Evolutionary conservation across 2,329 filamentous ascomycete species (phyloP).

Genomic region (Fusarium pininemorale): DNA sequence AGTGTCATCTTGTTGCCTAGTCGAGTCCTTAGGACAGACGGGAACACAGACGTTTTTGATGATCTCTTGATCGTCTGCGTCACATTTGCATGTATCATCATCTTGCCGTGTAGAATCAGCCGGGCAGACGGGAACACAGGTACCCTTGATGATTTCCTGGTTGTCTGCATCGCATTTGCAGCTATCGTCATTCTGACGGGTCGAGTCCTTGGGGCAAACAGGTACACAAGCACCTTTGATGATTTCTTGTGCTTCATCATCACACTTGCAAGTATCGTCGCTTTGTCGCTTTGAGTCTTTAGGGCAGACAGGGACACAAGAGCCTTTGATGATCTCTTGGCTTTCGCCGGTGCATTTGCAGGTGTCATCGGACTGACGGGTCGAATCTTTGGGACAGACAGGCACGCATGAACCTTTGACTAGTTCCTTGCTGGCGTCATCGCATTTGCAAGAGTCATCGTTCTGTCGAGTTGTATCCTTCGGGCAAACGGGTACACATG

Average conservation of each 20-base stretch:
- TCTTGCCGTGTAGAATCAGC: background rate
- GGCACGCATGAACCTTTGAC: background rate
- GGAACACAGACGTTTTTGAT: background rate
- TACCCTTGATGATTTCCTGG: background rate
- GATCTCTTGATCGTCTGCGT: background rate
- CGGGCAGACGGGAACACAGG: background rate
- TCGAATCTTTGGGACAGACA: background rate
- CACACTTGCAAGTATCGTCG: background rate
- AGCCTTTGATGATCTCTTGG: background rate
- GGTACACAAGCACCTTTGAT: background rate
- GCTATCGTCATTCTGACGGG: background rate
- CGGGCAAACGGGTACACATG: background rate
- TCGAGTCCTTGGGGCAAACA: background rate
- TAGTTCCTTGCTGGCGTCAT: background rate
- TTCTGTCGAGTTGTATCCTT: background rate
- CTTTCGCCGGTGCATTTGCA: background rate
- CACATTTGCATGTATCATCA: background rate
- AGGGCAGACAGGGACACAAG: background rate
- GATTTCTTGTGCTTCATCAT: background rate
- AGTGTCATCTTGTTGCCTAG: accelerated
- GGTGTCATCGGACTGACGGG: background rate
- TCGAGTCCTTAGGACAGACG: background rate
- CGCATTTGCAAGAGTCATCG: background rate
- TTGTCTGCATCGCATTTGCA: background rate
- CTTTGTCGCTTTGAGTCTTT: background rate